A percentile compares a stretch with the other conserved stretches of the same genome.
Evolutionary conservation across 805 yeast species (phyloP).

Genomic region (Yarrowia sp.): DNA sequence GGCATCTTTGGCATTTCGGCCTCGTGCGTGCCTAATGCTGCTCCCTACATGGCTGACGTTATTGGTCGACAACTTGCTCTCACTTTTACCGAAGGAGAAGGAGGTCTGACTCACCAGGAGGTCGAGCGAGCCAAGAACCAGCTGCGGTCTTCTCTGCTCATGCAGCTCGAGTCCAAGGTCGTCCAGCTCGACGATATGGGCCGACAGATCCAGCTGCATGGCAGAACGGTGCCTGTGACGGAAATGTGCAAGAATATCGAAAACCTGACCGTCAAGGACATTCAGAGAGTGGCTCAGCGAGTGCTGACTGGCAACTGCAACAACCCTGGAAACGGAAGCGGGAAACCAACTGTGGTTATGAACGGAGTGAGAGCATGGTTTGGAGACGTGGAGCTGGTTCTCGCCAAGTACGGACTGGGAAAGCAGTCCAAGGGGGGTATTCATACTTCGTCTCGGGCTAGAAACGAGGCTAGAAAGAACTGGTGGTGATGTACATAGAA

Average conservation of each 20-base stretch:
- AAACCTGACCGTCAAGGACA: slow-evolving; percentile 59
- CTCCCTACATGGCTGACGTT: slow-evolving; percentile 76
- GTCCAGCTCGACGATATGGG: slow-evolving; percentile 96
- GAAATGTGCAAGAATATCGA: slow-evolving; percentile 84
- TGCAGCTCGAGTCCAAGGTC: slow-evolving; percentile 89
- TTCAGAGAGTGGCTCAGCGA: slow-evolving; percentile 67
- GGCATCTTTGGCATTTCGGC: slow-evolving; percentile 89
- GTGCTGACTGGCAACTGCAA: slow-evolving; percentile 65
- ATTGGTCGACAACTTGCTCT: slow-evolving; percentile 60
- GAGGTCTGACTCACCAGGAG: slow-evolving; percentile 66
- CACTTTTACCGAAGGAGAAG: slow-evolving; percentile 51
- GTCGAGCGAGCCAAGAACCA: slow-evolving; percentile 90
- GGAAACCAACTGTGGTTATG: slow-evolving; percentile 79
- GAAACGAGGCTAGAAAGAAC: slow-evolving; percentile 19
- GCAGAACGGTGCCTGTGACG: slow-evolving; percentile 63
- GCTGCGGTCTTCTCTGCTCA: slow-evolving; percentile 76
- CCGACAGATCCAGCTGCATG: slow-evolving; percentile 85
- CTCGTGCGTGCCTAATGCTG: slow-evolving; percentile 81
- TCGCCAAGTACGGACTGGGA: slow-evolving; percentile 74
- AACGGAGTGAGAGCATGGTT: slow-evolving; percentile 83
- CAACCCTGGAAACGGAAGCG: slow-evolving; percentile 48
- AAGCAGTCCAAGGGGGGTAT: slow-evolving; percentile 26
- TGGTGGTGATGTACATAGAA: slow-evolving; percentile 25
- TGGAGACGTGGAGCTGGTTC: slow-evolving; percentile 72
- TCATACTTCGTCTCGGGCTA: slow-evolving; percentile 2